These are phyloP conservation scores for Stemphylium beticola DNA, from an alignment of 2,329 filamentous ascomycete genomes.

Conservation along the genomic window DNA sequence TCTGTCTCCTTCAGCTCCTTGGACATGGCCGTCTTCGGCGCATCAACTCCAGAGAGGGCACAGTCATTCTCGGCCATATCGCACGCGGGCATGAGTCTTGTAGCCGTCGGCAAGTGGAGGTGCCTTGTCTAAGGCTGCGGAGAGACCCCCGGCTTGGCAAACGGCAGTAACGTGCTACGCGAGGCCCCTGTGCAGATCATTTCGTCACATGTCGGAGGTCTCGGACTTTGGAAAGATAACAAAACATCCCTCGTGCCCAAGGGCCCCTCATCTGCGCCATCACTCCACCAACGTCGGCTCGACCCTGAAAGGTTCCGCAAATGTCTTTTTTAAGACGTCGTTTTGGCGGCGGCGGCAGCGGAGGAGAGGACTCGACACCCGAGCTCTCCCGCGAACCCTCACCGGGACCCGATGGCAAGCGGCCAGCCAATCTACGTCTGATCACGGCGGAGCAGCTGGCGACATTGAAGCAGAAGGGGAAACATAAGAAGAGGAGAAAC, in stretches of 20 bases:
- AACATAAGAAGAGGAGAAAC: conserved; percentile 70
- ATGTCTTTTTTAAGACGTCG: conserved; percentile 50
- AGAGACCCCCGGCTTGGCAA: conserved; percentile 10
- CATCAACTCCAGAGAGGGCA: not conserved
- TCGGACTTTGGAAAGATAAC: conserved; percentile 2
- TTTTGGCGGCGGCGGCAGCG: conserved; percentile 37
- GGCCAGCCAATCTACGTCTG: conserved; percentile 56
- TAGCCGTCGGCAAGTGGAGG: conserved; percentile 7
- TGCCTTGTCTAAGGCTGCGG: not conserved
- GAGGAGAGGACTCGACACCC: conserved; percentile 28
- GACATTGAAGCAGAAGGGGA: conserved; percentile 53
- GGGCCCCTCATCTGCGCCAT: not conserved
- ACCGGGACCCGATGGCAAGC: conserved; percentile 43
- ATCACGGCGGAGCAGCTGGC: conserved; percentile 59
- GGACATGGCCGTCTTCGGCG: not conserved
- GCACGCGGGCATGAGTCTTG: not conserved
- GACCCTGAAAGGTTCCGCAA: not conserved
- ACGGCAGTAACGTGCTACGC: conserved; percentile 4
- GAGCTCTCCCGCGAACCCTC: conserved; percentile 48
- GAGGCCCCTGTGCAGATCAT: conserved; percentile 14
- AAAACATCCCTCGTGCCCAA: conserved; percentile 1
- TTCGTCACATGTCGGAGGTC: conserved; percentile 20
- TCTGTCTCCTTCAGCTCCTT: conserved; percentile 34
- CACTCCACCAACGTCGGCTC: not conserved
- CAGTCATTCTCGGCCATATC: conserved; percentile 9